Evolutionary conservation across 306 rosid genomes (phyloP).

Genomic region (Trichosanthes cucumerina): DNA sequence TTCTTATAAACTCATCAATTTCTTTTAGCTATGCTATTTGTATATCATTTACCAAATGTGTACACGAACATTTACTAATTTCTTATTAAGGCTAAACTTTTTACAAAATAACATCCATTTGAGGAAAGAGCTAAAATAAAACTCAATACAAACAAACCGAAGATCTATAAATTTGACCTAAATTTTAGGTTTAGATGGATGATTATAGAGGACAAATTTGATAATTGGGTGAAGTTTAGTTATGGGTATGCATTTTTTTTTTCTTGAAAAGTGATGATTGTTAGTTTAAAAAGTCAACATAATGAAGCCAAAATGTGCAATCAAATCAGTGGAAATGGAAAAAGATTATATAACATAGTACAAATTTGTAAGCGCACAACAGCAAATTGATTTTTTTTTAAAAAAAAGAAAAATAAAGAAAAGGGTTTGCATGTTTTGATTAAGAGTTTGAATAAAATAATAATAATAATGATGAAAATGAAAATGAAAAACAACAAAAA

Average conservation of each 20-base stretch:
- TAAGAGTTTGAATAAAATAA: neutral
- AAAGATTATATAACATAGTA: neutral
- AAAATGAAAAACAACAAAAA: neutral
- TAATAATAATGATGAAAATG: neutral
- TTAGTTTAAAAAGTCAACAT: neutral
- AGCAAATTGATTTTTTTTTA: neutral
- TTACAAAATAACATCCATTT: neutral
- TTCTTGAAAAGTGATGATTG: neutral
- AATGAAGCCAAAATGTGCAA: slow-evolving; percentile 3
- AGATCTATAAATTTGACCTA: neutral
- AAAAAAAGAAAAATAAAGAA: neutral
- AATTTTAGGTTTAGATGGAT: neutral
- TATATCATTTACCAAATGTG: neutral
- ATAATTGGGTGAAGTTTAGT: neutral
- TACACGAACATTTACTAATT: neutral
- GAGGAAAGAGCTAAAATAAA: neutral
- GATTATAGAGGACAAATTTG: neutral
- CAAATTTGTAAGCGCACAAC: neutral
- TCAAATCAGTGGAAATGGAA: neutral
- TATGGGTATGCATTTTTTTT: neutral
- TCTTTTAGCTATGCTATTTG: neutral
- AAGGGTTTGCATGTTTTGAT: neutral
- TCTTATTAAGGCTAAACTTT: neutral
- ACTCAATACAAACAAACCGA: neutral
- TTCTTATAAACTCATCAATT: neutral